Conservation (phyloP, 2,329 filamentous ascomycete species). For the Neopestalotiopsis clavispora region DNA sequence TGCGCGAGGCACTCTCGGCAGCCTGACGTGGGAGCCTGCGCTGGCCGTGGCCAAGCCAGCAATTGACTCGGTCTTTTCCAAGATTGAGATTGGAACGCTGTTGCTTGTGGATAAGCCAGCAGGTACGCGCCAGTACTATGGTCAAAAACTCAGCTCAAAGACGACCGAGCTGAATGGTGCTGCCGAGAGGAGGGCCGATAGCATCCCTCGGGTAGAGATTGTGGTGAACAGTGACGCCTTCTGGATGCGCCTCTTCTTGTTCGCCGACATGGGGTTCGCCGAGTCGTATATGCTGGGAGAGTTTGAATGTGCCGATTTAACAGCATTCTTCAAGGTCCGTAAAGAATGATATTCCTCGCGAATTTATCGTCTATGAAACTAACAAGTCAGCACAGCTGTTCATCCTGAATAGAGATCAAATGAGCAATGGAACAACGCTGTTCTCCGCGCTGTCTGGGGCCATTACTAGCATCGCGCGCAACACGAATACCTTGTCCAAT, state of each 20-base stretch:
- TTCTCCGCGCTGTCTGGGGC: constrained; percentile 63
- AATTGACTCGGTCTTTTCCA: constrained; percentile 49
- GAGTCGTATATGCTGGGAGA: constrained; percentile 77
- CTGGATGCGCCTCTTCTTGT: constrained; percentile 71
- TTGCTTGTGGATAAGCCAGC: constrained; percentile 52
- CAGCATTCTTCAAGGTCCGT: constrained; percentile 68
- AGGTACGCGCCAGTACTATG: constrained; percentile 47
- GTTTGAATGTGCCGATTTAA: constrained; percentile 69
- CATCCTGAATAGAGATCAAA: constrained; percentile 67
- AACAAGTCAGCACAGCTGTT: constrained; percentile 59
- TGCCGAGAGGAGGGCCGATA: constrained; percentile 37
- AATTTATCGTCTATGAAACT: constrained; percentile 18
- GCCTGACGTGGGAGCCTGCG: constrained; percentile 52
- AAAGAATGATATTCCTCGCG: too few relatives aligned
- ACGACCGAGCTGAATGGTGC: constrained; percentile 41
- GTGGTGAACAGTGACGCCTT: constrained; percentile 66
- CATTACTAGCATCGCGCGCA: constrained; percentile 61
- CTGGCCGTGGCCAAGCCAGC: constrained; percentile 51
- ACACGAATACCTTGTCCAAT: constrained; percentile 62
- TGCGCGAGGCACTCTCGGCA: constrained; percentile 47
- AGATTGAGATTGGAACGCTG: constrained; percentile 53
- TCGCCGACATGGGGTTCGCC: constrained; percentile 77
- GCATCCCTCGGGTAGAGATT: constrained; percentile 55
- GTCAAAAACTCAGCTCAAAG: constrained; percentile 47
- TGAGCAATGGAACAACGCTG: constrained; percentile 68